Percentiles rank a stretch among this genome's conserved stretches.
Evolutionary conservation across 73 alveolate species (phyloP).

Genomic region (Blepharisma japonicum): DNA sequence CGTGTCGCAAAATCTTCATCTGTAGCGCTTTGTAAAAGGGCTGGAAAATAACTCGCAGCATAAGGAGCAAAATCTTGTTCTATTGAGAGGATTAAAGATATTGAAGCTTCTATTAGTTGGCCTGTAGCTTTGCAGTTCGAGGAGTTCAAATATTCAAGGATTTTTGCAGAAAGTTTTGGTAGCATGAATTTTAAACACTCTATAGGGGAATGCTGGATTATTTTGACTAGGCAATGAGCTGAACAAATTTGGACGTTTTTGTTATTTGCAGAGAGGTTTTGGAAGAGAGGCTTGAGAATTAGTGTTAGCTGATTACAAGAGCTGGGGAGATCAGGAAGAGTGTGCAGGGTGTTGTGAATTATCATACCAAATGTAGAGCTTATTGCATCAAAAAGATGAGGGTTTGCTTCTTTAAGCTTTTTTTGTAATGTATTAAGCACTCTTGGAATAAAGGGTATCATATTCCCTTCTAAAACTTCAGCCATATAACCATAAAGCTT

Average conservation of each 20-base stretch:
- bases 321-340: constrained; percentile 43
- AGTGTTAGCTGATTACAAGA: constrained; percentile 36
- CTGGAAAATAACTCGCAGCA: constrained; percentile 75
- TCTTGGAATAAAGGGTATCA: constrained; percentile 58
- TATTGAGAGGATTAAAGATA: constrained; percentile 75
- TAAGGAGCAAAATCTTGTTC: constrained; percentile 80
- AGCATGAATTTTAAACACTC: constrained; percentile 55
- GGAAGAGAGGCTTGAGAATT: constrained; percentile 43
- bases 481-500: constrained; percentile 57
- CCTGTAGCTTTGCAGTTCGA: constrained; percentile 67
- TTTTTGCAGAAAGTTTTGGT: constrained; percentile 55
- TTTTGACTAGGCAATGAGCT: constrained; percentile 81
- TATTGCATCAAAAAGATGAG: constrained; percentile 35
- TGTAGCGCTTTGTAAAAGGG: constrained; percentile 76
- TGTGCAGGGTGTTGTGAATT: constrained; percentile 51
- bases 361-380: constrained; percentile 47
- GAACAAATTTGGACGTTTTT: constrained; percentile 58
- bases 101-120: constrained; percentile 75
- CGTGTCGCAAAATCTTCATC: constrained; percentile 80
- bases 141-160: constrained; percentile 38
- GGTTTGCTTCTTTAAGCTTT: constrained; percentile 60
- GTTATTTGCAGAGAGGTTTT: constrained; percentile 37
- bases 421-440: constrained; percentile 38
- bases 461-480: constrained; percentile 59
- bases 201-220: constrained; percentile 86